phyloP scores from a whole-genome alignment of 108 stramenopile species.

The Schizochytrium sp. region DNA sequence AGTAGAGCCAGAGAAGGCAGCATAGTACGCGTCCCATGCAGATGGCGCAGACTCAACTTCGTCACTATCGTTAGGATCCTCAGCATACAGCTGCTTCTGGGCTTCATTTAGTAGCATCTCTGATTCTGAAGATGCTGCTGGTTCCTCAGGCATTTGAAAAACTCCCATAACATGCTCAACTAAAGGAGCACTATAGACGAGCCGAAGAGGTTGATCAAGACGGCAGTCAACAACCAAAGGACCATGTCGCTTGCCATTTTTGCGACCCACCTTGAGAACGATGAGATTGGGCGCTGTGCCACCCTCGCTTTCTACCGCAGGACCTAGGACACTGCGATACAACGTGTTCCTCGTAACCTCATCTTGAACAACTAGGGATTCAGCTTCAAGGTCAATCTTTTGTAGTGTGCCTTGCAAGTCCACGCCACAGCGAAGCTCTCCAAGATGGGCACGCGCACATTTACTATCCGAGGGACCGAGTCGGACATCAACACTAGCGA shows the following conservation, averaged over 20 bases:
- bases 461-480: background rate
- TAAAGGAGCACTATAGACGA: background rate
- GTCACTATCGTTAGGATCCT: background rate
- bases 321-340: background rate
- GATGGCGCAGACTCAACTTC: background rate
- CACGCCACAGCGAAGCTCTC: conserved; percentile 9
- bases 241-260: conserved; percentile 10
- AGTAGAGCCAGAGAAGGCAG: background rate
- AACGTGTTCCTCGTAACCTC: background rate
- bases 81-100: background rate
- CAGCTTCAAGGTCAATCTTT: background rate
- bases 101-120: background rate
- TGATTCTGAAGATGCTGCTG: background rate
- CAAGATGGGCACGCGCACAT: background rate
- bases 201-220: background rate
- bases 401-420: conserved; percentile 20
- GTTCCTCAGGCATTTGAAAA: background rate
- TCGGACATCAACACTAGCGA: background rate
- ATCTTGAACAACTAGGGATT: conserved; percentile 3
- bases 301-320: background rate
- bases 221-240: conserved; percentile 22
- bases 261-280: conserved; percentile 6
- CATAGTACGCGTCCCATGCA: conserved; percentile 45
- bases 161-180: background rate
- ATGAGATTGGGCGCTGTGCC: background rate